Conservation (phyloP, 192 early-diverging fungal species). For the Coemansia sp. region DNA sequence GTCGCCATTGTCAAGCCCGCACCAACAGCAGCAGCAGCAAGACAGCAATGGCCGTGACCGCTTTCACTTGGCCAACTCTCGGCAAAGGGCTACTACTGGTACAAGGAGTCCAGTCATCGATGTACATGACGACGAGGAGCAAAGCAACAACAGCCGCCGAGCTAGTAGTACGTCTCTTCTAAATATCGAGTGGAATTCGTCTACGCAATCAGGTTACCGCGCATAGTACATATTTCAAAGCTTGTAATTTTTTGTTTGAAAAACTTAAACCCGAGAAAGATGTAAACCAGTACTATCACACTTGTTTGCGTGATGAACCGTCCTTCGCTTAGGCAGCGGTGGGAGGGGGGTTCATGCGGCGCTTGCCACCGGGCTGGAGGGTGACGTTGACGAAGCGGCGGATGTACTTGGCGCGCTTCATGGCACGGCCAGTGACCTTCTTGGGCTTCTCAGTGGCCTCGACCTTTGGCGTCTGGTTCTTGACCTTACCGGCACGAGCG, state of each 20-base stretch:
- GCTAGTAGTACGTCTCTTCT: slow-evolving; percentile 6
- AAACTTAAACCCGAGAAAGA: slow-evolving; percentile 4
- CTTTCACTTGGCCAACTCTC: slow-evolving; percentile 23
- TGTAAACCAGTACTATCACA: background rate
- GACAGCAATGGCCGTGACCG: background rate
- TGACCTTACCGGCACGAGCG: slow-evolving; percentile 99
- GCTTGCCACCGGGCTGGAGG: slow-evolving; percentile 82
- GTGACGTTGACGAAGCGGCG: slow-evolving; percentile 95
- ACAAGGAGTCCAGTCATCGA: background rate
- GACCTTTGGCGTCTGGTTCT: slow-evolving; percentile 98
- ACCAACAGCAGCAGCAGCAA: slow-evolving; percentile 9
- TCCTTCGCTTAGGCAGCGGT: slow-evolving; percentile 22
- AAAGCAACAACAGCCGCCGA: background rate
- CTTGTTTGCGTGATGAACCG: background rate
- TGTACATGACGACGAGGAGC: slow-evolving; percentile 9
- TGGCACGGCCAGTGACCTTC: slow-evolving; percentile 87
- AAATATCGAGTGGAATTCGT: slow-evolving; percentile 10
- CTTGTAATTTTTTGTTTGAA: slow-evolving; percentile 11
- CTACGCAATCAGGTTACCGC: background rate
- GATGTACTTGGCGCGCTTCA: slow-evolving; percentile 96
- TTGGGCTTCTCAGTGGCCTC: slow-evolving; percentile 98
- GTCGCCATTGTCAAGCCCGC: slow-evolving; percentile 7
- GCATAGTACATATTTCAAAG: background rate
- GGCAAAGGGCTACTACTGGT: background rate
- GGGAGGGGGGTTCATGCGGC: slow-evolving; percentile 63